Conservation (phyloP, 805 yeast species). For the Yamadazyma ubonensis region DNA sequence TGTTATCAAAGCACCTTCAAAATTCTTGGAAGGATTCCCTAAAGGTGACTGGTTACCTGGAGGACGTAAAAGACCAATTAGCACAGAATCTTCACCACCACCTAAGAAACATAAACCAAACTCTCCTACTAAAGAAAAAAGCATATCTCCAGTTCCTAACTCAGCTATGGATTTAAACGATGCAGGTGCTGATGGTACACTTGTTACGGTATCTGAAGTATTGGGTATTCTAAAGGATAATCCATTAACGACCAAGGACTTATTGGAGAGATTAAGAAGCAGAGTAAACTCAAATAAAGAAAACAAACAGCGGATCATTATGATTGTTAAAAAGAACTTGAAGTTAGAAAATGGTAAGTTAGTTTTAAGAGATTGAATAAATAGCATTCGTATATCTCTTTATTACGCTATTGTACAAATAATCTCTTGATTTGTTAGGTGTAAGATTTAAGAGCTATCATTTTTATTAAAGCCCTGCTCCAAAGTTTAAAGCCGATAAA, state of each 20-base stretch:
- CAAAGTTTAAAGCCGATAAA: too few species aligned
- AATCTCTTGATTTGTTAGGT: too few species aligned
- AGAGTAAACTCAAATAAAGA: slow-evolving; percentile 64
- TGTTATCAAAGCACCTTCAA: slow-evolving; percentile 61
- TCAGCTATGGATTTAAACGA: slow-evolving; percentile 29
- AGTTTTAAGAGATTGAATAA: slow-evolving; percentile 38
- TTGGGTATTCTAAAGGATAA: slow-evolving; percentile 56
- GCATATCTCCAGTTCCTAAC: slow-evolving; percentile 17
- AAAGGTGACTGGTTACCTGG: slow-evolving; percentile 83
- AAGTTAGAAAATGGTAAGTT: slow-evolving; percentile 49
- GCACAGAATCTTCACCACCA: slow-evolving; percentile 24
- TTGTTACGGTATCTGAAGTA: slow-evolving; percentile 74
- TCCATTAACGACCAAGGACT: slow-evolving; percentile 60
- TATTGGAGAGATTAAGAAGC: slow-evolving; percentile 58
- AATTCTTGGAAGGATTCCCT: slow-evolving; percentile 65
- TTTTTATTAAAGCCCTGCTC: too few species aligned
- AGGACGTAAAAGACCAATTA: slow-evolving; percentile 33
- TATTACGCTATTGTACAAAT: too few species aligned
- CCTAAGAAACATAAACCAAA: slow-evolving; percentile 30
- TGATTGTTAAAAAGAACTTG: slow-evolving; percentile 55
- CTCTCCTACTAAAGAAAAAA: slow-evolving; percentile 13
- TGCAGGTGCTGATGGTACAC: slow-evolving; percentile 37
- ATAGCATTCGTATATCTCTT: too few species aligned
- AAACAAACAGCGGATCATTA: slow-evolving; percentile 60
- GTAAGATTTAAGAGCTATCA: neutral